Conservation (phyloP, 2,329 filamentous ascomycete species). For the Lasiodiplodia sp. region DNA sequence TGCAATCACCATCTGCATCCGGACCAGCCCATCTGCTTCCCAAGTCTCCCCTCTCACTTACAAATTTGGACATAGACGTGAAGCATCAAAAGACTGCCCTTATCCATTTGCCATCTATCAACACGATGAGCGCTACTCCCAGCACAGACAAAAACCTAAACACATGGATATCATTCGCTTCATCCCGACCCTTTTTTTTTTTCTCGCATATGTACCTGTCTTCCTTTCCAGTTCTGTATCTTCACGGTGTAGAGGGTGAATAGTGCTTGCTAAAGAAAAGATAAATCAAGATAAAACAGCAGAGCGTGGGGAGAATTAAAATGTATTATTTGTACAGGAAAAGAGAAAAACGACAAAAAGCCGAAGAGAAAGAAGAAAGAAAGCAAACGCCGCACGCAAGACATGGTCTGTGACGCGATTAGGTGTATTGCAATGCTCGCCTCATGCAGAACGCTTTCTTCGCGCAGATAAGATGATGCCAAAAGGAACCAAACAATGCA, state of each 20-base stretch:
- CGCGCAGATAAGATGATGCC: no score
- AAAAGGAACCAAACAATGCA: neutral
- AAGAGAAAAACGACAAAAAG: neutral
- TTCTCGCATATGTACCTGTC: neutral
- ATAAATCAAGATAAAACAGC: neutral
- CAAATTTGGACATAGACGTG: neutral
- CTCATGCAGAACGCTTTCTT: slow-evolving; percentile 5
- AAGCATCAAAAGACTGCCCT: neutral
- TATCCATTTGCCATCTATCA: neutral
- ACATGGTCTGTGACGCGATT: neutral
- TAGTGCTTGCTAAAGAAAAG: neutral
- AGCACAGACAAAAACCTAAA: neutral
- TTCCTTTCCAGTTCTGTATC: neutral
- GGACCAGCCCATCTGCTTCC: neutral
- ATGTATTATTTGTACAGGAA: neutral
- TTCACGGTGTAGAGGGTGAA: neutral
- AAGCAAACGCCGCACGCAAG: neutral
- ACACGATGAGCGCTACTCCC: neutral
- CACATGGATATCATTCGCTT: neutral
- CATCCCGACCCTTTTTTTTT: neutral
- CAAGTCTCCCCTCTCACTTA: neutral
- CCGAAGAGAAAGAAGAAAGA: neutral
- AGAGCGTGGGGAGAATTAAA: neutral
- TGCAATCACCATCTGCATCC: neutral
- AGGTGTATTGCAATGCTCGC: neutral